Evolutionary conservation across 495 filamentous ascomycete genomes (phyloP), one percentile per base, ranked within the genome.

Genomic region (Aspergillus conjunctus): DNA sequence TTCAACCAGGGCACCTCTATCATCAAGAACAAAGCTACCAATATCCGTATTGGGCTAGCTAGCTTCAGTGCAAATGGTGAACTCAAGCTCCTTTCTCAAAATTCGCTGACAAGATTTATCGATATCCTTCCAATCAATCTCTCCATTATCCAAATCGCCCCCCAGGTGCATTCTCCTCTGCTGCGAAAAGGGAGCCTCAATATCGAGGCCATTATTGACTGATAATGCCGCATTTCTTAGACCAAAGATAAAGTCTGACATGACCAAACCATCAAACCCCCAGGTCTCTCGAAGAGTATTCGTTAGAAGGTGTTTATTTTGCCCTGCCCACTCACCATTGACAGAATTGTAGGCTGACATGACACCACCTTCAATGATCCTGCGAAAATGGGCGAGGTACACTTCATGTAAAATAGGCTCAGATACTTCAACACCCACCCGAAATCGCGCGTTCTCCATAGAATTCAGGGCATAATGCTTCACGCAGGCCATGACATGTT

Each of bases 131-230:
- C n/a, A n/a, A n/a, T n/a, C n/a, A n/a, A n/a, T n/a, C n/a, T n/a
- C n/a, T n/a, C n/a, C n/a, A n/a, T n/a, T n/a, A n/a, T n/a, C n/a
- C n/a, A n/a, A n/a, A n/a, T n/a, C n/a, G n/a, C n/a, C n/a, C n/a
- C n/a, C n/a, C n/a, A n/a, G n/a, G n/a, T n/a, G n/a, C n/a, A n/a
- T n/a, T n/a, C n/a, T 48, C 26, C 66, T 9, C 46, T 61, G 64
- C 22, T 68, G 55, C 14, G 22, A 48, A 46, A 68, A 68, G 9
- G 66, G 63, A 9, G 64, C 64, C 51, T 68, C 66, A 33, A 68
- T 59, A 62, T 68, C 66, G 41, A 68, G 45, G 8, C 66, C 66
- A 50, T 57, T 58, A 15, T 44, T 50, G 4, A 66, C 22, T n/a
- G 66, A 68, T 11, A 20, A 10, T 2, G 37, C 43, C 22, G 51